Evolutionary conservation across 2,329 filamentous ascomycete genomes (phyloP).

Genomic region (Capronia coronata): DNA sequence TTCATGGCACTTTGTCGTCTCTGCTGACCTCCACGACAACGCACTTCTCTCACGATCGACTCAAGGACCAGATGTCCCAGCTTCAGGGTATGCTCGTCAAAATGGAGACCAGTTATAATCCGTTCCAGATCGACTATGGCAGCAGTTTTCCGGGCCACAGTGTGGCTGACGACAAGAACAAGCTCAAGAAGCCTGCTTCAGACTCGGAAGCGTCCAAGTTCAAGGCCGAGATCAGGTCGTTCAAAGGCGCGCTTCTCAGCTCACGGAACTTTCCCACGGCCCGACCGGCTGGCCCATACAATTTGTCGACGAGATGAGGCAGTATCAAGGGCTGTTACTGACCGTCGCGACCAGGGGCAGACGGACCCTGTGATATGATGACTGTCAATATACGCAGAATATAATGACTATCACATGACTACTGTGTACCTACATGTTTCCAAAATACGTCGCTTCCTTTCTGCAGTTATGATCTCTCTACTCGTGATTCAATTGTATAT

Average conservation of each 20-base stretch:
- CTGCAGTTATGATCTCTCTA: not conserved
- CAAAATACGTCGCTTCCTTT: too few species aligned
- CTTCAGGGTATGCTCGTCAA: slow-evolving; percentile 23
- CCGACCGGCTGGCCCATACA: slow-evolving; percentile 19
- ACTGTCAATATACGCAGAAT: not conserved
- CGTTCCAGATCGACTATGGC: slow-evolving; percentile 20
- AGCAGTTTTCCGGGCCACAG: slow-evolving; percentile 26
- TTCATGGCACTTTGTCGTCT: slow-evolving; percentile 46
- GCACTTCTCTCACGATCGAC: slow-evolving; percentile 32
- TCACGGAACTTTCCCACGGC: slow-evolving; percentile 52
- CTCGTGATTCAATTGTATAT: not conserved
- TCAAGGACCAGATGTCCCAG: slow-evolving; percentile 17
- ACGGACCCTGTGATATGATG: too few species aligned
- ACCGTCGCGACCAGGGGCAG: too few species aligned
- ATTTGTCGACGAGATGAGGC: slow-evolving; percentile 11
- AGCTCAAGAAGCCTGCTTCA: slow-evolving; percentile 26
- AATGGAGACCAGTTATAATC: slow-evolving; percentile 30
- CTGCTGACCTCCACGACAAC: slow-evolving; percentile 45
- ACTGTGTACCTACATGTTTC: too few species aligned
- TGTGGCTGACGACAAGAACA: slow-evolving; percentile 29
- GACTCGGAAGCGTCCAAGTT: slow-evolving; percentile 54
- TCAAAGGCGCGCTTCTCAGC: slow-evolving; percentile 59
- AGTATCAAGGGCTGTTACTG: too few species aligned
- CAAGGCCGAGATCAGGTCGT: slow-evolving; percentile 54
- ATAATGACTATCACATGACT: not conserved